Evolutionary conservation across 164 flowering plant genomes (phyloP).

Genomic region (Berberis vulgaris): DNA sequence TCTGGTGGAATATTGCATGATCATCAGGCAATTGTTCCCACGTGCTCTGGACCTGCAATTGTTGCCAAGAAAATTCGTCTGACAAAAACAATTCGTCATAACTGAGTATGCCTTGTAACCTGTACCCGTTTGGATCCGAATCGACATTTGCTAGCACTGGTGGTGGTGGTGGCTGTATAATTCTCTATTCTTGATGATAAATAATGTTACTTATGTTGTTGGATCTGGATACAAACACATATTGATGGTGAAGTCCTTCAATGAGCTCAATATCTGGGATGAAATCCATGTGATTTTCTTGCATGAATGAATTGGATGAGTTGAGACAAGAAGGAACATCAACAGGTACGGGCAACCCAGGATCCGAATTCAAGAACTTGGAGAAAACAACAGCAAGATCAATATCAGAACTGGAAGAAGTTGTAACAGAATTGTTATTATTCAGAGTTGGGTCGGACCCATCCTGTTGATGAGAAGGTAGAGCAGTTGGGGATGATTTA

Average conservation of each 20-base stretch:
- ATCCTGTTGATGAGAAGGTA: not conserved
- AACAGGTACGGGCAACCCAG: not conserved
- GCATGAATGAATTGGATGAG: not conserved
- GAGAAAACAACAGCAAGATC: constrained; percentile 14
- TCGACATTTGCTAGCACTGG: too few relatives aligned
- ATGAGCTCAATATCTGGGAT: too few relatives aligned
- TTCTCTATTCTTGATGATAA: too few relatives aligned
- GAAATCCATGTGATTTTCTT: not conserved
- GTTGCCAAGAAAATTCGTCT: constrained; percentile 6
- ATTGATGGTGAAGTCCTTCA: too few relatives aligned
- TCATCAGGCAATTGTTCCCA: constrained; percentile 5
- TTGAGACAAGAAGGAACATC: not conserved
- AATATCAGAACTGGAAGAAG: constrained; percentile 2
- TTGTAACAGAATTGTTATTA: not conserved
- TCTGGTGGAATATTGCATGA: not conserved
- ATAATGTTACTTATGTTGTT: too few relatives aligned
- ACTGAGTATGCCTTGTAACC: constrained; percentile 3
- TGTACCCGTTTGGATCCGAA: not conserved
- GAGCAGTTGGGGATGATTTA: not conserved
- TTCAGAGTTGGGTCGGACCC: not conserved
- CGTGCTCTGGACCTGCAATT: not conserved
- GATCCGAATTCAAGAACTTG: constrained; percentile 7
- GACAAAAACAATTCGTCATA: constrained; percentile 9
- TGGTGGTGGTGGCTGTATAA: too few relatives aligned
- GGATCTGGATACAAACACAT: too few relatives aligned